Percentiles rank a stretch among this genome's conserved stretches.
Conservation (phyloP, 108 stramenopile genomes). For the Pseudonitzschia delicatissima region DNA sequence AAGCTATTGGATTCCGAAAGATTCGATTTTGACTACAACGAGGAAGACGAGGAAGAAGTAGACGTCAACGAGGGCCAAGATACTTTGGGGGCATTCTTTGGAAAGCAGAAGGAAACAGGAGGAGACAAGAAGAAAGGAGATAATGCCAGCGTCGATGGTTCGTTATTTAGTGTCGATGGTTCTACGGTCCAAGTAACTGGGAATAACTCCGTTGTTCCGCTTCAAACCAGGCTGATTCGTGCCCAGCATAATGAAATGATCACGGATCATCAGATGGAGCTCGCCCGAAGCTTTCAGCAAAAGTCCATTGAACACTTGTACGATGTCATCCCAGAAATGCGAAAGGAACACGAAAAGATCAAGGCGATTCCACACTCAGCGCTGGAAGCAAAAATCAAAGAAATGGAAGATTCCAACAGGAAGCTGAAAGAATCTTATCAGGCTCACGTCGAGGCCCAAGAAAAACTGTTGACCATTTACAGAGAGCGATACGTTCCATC, state of each 20-base stretch:
- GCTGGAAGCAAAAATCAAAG: neutral
- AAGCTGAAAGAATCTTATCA: neutral
- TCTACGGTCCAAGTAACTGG: too few species aligned
- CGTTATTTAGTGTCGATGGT: neutral
- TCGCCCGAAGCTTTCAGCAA: neutral
- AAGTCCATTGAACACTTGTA: neutral
- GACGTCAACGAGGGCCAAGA: neutral
- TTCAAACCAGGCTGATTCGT: neutral
- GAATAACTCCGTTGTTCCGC: neutral
- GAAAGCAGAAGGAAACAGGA: neutral
- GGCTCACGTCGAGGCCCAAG: neutral
- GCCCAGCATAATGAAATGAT: constrained; percentile 19
- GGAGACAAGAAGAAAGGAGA: neutral
- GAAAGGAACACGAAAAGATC: neutral
- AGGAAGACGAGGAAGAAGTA: neutral
- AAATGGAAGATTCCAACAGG: neutral
- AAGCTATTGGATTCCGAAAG: neutral
- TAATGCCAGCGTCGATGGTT: neutral
- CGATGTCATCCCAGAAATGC: neutral
- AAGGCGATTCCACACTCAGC: neutral
- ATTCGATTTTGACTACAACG: neutral
- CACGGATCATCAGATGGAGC: constrained; percentile 1
- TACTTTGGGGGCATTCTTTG: neutral
- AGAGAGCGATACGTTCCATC: neutral
- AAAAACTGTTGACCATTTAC: neutral